Conservation (phyloP, 2,329 filamentous ascomycete genomes). For the Aspergillus terreus region DNA sequence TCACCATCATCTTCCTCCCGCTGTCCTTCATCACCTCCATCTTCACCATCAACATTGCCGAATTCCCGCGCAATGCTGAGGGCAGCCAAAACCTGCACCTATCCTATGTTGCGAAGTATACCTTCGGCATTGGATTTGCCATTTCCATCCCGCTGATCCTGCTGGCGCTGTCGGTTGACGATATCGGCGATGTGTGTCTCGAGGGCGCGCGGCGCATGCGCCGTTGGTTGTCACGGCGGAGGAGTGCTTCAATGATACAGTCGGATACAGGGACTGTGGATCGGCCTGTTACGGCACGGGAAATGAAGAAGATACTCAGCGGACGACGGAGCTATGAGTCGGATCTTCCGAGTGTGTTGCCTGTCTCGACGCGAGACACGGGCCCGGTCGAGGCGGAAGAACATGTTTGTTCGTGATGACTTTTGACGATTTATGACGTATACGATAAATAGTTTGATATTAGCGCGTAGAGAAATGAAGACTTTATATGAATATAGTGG, state of each 20-base stretch:
- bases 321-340: conserved; percentile 22
- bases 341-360: conserved; percentile 21
- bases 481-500: too few relatives aligned
- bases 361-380: conserved; percentile 2
- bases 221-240: conserved; percentile 20
- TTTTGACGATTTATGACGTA: too few relatives aligned
- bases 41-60: conserved; percentile 53
- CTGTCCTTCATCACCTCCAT: conserved; percentile 54
- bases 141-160: conserved; percentile 51
- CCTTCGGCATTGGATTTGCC: conserved; percentile 54
- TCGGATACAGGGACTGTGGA: not conserved
- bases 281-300: conserved; percentile 12
- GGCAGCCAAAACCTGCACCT: conserved; percentile 39
- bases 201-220: conserved; percentile 19
- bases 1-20: conserved; percentile 57
- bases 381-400: too few relatives aligned
- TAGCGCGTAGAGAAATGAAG: too few relatives aligned
- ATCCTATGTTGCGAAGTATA: conserved; percentile 52
- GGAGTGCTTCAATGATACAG: conserved; percentile 1
- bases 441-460: too few relatives aligned
- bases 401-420: too few relatives aligned
- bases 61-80: conserved; percentile 40
- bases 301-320: conserved; percentile 26
- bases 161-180: conserved; percentile 46
- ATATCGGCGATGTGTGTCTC: conserved; percentile 32